Evolutionary conservation across 2,329 filamentous ascomycete genomes (phyloP).

Genomic region (Sarocladium oryzae): DNA sequence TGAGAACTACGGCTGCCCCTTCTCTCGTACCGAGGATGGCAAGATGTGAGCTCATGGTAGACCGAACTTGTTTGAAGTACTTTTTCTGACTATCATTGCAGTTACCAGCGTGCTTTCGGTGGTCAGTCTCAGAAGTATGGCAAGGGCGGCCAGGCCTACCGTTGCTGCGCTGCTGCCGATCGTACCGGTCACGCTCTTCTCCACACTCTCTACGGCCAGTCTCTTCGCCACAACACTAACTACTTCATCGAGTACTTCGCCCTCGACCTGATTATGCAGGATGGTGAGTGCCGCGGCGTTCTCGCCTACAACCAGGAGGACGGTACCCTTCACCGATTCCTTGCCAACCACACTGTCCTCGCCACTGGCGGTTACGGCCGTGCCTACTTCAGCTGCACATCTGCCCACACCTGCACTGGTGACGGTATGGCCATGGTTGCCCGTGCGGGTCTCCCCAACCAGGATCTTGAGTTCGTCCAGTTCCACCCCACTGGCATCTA

Average conservation of each 20-base stretch:
- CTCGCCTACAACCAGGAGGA: slow-evolving; percentile 99
- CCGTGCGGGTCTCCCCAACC: slow-evolving; percentile 93
- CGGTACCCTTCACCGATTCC: slow-evolving; percentile 93
- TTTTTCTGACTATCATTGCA: slow-evolving; percentile 23
- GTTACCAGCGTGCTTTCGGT: slow-evolving; percentile 97
- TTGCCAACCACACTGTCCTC: slow-evolving; percentile 91
- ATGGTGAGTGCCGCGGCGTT: slow-evolving; percentile 92
- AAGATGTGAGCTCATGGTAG: slow-evolving; percentile 60
- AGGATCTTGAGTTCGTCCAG: slow-evolving; percentile 99
- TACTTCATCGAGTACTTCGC: slow-evolving; percentile 99
- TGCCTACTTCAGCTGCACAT: slow-evolving; percentile 97
- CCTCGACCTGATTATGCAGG: slow-evolving; percentile 94
- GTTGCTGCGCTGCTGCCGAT: slow-evolving; percentile 93
- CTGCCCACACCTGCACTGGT: slow-evolving; percentile 96
- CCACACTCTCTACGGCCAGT: slow-evolving; percentile 97
- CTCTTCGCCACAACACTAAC: slow-evolving; percentile 94
- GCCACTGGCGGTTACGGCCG: slow-evolving; percentile 97
- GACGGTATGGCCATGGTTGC: slow-evolving; percentile 99
- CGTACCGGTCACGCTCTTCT: slow-evolving; percentile 95
- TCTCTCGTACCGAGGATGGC: slow-evolving; percentile 92
- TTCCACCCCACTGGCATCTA: slow-evolving; percentile 99
- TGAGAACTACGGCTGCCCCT: slow-evolving; percentile 95
- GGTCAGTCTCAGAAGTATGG: slow-evolving; percentile 93
- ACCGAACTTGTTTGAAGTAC: slow-evolving; percentile 13
- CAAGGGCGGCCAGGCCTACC: slow-evolving; percentile 96